These are phyloP conservation scores for Dactylellina cionopaga DNA, from an alignment of 2,329 filamentous ascomycete species.

Conservation along the genomic window DNA sequence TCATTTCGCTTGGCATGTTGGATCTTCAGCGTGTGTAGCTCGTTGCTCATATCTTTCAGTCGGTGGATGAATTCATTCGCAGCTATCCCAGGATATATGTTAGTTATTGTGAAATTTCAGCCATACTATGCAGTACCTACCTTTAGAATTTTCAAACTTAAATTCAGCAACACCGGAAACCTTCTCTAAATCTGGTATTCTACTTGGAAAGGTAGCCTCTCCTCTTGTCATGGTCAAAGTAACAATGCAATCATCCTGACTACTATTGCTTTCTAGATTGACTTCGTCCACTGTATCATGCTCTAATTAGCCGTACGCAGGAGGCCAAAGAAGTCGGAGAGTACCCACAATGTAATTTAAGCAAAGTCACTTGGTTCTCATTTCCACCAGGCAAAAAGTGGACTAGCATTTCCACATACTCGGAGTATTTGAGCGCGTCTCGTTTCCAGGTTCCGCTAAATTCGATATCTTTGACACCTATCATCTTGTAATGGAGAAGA, in stretches of 20 bases:
- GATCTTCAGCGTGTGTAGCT: conserved; percentile 44
- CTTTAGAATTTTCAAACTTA: conserved; percentile 30
- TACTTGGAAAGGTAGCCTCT: conserved; percentile 24
- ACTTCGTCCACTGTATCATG: conserved; percentile 26
- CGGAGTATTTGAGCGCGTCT: conserved; percentile 47
- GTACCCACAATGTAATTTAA: conserved; percentile 32
- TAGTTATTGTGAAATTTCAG: background rate
- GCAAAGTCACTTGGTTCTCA: background rate
- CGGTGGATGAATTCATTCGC: conserved; percentile 42
- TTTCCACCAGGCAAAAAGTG: conserved; percentile 10
- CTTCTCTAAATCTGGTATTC: conserved; percentile 8
- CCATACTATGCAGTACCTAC: conserved; percentile 1
- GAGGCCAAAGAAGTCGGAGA: background rate
- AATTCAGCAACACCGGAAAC: conserved; percentile 34
- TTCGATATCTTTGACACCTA: conserved; percentile 29
- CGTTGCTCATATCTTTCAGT: conserved; percentile 41
- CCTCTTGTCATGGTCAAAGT: conserved; percentile 32
- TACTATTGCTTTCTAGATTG: conserved; percentile 38
- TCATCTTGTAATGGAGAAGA: conserved; percentile 50
- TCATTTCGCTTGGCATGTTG: conserved; percentile 45
- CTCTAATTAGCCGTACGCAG: background rate
- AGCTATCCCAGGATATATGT: conserved; percentile 7
- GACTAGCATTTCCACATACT: conserved; percentile 41
- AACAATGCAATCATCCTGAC: conserved; percentile 37
- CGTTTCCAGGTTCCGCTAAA: conserved; percentile 28